These are phyloP conservation scores for Fusarium sp. DNA, from an alignment of 2,329 filamentous ascomycete species.

Conservation along the genomic window DNA sequence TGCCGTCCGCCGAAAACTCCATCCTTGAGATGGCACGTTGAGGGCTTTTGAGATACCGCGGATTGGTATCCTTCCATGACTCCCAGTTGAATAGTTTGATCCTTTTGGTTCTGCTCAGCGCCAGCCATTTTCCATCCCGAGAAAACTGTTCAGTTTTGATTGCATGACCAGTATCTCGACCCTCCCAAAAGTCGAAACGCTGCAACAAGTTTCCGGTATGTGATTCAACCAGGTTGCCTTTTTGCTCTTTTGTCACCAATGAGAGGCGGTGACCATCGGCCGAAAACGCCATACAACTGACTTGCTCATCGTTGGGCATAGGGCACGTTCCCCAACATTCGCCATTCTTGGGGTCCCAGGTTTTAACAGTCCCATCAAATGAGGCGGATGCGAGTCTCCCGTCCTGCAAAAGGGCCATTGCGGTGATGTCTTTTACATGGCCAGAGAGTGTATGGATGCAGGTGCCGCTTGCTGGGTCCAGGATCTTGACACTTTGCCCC, in stretches of 20 bases:
- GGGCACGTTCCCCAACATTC: not conserved
- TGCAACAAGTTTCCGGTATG: not conserved
- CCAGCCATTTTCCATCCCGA: not conserved
- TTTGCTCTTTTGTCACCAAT: not conserved
- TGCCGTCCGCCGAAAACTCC: not conserved
- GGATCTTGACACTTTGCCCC: not conserved
- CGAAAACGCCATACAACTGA: not conserved
- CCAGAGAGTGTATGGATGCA: not conserved
- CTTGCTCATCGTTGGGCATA: not conserved
- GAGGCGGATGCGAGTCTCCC: not conserved
- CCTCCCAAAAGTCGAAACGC: too few species aligned
- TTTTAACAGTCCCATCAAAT: not conserved
- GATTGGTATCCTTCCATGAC: not conserved
- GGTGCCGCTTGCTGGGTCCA: not conserved
- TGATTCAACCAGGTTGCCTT: not conserved
- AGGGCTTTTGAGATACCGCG: not conserved
- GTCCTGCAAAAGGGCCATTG: not conserved
- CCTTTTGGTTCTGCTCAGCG: not conserved
- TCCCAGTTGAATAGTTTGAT: not conserved
- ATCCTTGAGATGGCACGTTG: not conserved
- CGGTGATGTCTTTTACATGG: too few species aligned
- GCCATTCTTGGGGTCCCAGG: not conserved
- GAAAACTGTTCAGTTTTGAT: not conserved
- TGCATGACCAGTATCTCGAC: too few species aligned
- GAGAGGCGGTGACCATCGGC: not conserved